Conservation (phyloP, 257 asterid genomes). For the Thymus mandschuricus region DNA sequence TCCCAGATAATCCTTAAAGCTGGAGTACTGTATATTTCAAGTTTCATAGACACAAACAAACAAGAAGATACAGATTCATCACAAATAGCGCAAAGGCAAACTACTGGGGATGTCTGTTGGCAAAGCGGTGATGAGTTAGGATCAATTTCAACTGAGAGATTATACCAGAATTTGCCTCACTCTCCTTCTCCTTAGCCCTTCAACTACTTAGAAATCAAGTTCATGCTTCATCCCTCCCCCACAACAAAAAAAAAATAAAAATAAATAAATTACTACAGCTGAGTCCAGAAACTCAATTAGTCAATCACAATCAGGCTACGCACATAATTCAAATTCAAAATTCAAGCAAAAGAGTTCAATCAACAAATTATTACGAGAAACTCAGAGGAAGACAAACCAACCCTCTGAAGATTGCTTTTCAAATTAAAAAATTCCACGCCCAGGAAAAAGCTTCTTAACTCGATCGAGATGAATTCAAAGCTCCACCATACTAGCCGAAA, state of each 20-base stretch:
- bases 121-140: not conserved
- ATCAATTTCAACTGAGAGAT: not conserved
- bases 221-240: conserved; percentile 7
- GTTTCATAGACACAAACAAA: not conserved
- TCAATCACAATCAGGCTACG: not conserved
- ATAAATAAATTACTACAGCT: conserved; percentile 9
- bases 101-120: not conserved
- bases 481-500: not conserved
- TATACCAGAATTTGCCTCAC: not conserved
- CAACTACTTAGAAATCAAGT: not conserved
- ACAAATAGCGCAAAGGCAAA: not conserved
- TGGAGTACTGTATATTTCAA: not conserved
- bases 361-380: conserved; percentile 18
- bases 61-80: not conserved
- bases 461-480: conserved; percentile 12
- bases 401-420: not conserved
- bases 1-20: not conserved
- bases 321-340: not conserved
- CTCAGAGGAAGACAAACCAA: conserved; percentile 17
- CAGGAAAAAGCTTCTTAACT: conserved; percentile 22
- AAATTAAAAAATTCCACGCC: conserved; percentile 8
- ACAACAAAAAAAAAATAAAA: not conserved
- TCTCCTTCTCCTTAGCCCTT: not conserved
- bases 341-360: not conserved
- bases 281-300: conserved; percentile 22